Base-by-base conservation (phyloP, 129 eudicot genomes). In the Pittosporum tobira region DNA sequence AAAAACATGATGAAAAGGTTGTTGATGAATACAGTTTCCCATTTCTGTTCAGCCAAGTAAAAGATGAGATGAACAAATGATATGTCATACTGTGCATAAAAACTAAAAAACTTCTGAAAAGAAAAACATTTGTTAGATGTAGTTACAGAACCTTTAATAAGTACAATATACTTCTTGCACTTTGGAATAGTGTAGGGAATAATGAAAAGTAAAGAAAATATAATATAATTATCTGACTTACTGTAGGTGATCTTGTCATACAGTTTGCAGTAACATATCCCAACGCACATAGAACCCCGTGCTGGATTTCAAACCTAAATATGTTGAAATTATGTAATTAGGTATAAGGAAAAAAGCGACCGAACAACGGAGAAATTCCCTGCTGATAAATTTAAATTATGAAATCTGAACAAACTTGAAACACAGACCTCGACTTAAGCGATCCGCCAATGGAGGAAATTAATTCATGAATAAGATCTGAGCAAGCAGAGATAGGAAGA, bases 251-350 rank as follows among this genome's bases (percentile, higher is more conserved):
- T 67, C 85, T 81, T 58, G 74, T 60, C 73, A 81, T 54, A 71
- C 83, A 83, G 73, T 91, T 88, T 40, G 98, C 95, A 51, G 82
- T 75, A 29, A 91, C 81, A 77, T 80, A 91, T 74, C 98, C 98
- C 46, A 91, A 68, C 45, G 88, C 88, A 74, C 94, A 83, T 48
- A 91, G 59, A 70, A 73, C 48, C 31, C 98, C 98, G 62, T 91
- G 96, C 68, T 83, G 94, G 64, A 70, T 68, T 79, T 91, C 98
- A 72, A 91, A 88, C 77, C 94, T 88, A 64, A 47, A 15, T 51
- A 61, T 52, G 47, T 58, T 16, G 43, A 54, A 40, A 54, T 21
- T 8, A 58, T n/a, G 21, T 26, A 24, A 66, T 60, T 9, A 61
- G 11, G 23, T 45, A 49, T 36, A 19, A 51, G 21, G 43, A 11